Conservation (phyloP, 768 basidiomycete genomes). For the Mycena belliarum region DNA sequence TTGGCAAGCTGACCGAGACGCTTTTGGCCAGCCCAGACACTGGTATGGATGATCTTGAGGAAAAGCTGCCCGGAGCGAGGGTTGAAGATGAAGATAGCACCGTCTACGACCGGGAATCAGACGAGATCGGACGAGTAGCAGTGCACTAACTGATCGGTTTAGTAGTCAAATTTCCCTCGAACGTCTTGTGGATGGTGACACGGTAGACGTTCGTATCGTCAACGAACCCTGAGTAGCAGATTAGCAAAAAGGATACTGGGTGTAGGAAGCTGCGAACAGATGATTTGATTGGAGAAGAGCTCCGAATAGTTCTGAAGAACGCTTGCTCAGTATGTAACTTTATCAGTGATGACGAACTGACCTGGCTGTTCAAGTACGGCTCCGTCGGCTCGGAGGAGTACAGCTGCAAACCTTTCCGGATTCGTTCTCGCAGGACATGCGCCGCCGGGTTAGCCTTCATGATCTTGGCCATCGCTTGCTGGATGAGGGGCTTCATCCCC, state of each 20-base stretch:
- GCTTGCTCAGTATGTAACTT: background rate
- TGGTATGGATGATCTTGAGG: slow-evolving; percentile 99
- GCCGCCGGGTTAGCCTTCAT: slow-evolving; percentile 99
- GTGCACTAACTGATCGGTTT: slow-evolving; percentile 85
- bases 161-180: slow-evolving; percentile 99
- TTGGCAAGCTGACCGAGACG: slow-evolving; percentile 99
- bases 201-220: slow-evolving; percentile 99
- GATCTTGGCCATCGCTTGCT: slow-evolving; percentile 99
- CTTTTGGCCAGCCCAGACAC: slow-evolving; percentile 99
- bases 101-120: slow-evolving; percentile 49
- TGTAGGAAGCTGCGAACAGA: slow-evolving; percentile 51
- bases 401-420: slow-evolving; percentile 95
- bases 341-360: slow-evolving; percentile 22
- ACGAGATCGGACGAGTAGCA: background rate
- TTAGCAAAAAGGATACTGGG: background rate
- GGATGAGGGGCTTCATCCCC: slow-evolving; percentile 95
- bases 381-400: slow-evolving; percentile 99
- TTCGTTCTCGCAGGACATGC: slow-evolving; percentile 97
- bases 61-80: slow-evolving; percentile 97
- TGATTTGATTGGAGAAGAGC: slow-evolving; percentile 97
- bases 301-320: slow-evolving; percentile 83
- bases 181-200: slow-evolving; percentile 98
- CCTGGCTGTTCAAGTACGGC: slow-evolving; percentile 97
- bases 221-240: slow-evolving; percentile 73
- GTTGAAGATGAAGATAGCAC: slow-evolving; percentile 99